Evolutionary conservation across 31 red algal genomes (phyloP), one percentile per base, ranked within the genome.

Genomic region (Bonnemaisonia californica): DNA sequence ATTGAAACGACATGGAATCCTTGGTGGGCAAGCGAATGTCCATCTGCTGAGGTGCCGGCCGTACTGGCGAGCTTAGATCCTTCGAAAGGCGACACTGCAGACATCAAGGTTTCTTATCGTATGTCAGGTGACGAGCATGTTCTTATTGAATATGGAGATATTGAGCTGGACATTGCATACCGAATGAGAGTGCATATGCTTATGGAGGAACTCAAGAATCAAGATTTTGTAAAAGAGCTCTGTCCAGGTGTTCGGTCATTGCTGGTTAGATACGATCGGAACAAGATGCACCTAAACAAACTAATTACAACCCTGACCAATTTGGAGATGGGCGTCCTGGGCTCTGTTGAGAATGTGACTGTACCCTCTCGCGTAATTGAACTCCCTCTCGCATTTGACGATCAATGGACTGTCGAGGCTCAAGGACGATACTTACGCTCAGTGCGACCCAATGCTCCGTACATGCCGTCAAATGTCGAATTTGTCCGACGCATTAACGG

Each of bases 401-500:
- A 94, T 55, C 76, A 79, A 74, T 94, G 91, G 91, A 94, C 83
- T 3, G 36, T 45, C n/a, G 79, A 87, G n/a, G 91, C 83, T 1
- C 83, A 88, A 56, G 28, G 38, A 1, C 69, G 79, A 35, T 94
- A 94, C 41, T 41, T 83, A 26, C 83, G 68, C 19, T 94, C 91
- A 2, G 84, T 94, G 34, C 83, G 91, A n/a, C 83, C 90, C 1
- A 37, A 83, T 73, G 90, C 90, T 7, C 90, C 90, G 1, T 93
- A 93, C 56, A 78, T 93, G 90, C 90, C 90, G 1, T 93, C 90
- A 24, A 93, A 93, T 45, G 84, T 88, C 16, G 91, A 88, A 67
- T 94, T 94, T 81, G 79, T 94, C 41, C 91, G 91, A 30, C 91
- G 91, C 2, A 94, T 94, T 33, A 94, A 94, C 47, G 91, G 91